Percentiles rank a stretch among this genome's conserved stretches.
Conservation (phyloP, 2,329 filamentous ascomycete genomes). For the Talaromyces sp. region DNA sequence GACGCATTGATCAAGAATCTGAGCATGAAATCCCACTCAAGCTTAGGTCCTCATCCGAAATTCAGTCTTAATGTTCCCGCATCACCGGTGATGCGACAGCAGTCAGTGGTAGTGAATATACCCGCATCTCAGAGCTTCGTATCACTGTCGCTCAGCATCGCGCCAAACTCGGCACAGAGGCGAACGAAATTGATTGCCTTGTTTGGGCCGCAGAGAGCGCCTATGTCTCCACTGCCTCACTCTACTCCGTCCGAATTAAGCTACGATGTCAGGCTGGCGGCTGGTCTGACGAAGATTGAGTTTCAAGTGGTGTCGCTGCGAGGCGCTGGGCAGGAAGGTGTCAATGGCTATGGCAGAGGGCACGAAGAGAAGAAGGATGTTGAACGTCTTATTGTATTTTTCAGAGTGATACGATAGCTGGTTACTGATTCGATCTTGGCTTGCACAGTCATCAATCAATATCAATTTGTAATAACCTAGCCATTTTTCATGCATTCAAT, state of each 20-base stretch:
- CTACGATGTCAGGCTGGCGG: slow-evolving; percentile 69
- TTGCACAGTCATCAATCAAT: neutral
- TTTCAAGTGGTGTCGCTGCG: slow-evolving; percentile 73
- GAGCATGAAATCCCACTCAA: slow-evolving; percentile 65
- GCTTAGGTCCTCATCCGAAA: slow-evolving; percentile 59
- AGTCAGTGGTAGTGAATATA: slow-evolving; percentile 69
- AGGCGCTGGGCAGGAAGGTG: slow-evolving; percentile 49
- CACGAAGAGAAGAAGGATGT: slow-evolving; percentile 59
- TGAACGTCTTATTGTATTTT: slow-evolving; percentile 73
- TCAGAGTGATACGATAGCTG: slow-evolving; percentile 58
- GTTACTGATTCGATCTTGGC: neutral
- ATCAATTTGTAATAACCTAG: neutral
- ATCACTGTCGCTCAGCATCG: slow-evolving; percentile 66
- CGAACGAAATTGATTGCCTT: slow-evolving; percentile 75
- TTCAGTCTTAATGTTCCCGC: slow-evolving; percentile 64
- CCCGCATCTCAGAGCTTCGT: slow-evolving; percentile 66
- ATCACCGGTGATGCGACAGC: slow-evolving; percentile 62
- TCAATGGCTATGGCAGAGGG: neutral
- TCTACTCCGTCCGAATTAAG: slow-evolving; percentile 57
- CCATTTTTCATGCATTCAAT: too few relatives aligned
- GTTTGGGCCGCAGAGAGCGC: slow-evolving; percentile 61
- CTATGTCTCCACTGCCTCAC: slow-evolving; percentile 55
- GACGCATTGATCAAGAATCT: slow-evolving; percentile 67
- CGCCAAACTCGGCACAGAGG: slow-evolving; percentile 61
- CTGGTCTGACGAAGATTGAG: slow-evolving; percentile 74